A percentile compares a stretch with the other conserved stretches of the same genome.
Conservation (phyloP, 1,284 basidiomycete genomes). For the Erythrobasidium hasegawianum region DNA sequence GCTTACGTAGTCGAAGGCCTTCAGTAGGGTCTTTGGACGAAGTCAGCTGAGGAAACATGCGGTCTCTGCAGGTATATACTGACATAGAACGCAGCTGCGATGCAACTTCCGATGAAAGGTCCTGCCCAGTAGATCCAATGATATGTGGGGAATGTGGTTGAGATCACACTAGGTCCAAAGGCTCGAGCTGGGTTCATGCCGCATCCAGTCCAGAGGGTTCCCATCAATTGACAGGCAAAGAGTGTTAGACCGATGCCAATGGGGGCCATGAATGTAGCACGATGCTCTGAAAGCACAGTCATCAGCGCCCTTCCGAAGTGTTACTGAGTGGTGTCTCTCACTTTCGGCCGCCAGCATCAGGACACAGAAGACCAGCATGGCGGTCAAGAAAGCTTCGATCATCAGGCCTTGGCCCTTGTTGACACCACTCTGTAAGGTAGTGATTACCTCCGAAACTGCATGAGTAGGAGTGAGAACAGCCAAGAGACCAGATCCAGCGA, state of each 20-base stretch:
- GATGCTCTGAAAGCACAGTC: conserved; percentile 53
- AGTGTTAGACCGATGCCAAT: conserved; percentile 54
- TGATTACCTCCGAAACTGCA: conserved; percentile 49
- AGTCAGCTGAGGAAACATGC: conserved; percentile 51
- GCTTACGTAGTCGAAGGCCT: conserved; percentile 8
- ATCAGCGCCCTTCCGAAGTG: conserved; percentile 38
- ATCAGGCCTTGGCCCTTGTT: conserved; percentile 44
- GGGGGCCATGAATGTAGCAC: conserved; percentile 55
- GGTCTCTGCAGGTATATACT: conserved; percentile 32
- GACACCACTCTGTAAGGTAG: conserved; percentile 47
- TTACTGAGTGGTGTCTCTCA: conserved; percentile 44
- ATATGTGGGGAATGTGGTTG: conserved; percentile 55
- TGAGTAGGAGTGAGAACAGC: conserved; percentile 48
- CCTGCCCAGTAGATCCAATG: conserved; percentile 64
- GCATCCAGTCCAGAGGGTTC: conserved; percentile 49
- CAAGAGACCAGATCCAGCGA: conserved; percentile 52
- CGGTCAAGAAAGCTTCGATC: conserved; percentile 53
- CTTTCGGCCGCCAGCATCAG: conserved; percentile 54
- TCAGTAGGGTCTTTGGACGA: conserved; percentile 36
- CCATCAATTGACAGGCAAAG: conserved; percentile 52
- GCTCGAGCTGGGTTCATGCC: conserved; percentile 65
- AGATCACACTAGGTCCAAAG: conserved; percentile 65
- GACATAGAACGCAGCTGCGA: conserved; percentile 59
- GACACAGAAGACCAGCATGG: conserved; percentile 49
- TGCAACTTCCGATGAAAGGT: conserved; percentile 59